These are phyloP conservation scores for Fraxinus baroniana DNA, from an alignment of 305 asterid species.

Conservation along the genomic window DNA sequence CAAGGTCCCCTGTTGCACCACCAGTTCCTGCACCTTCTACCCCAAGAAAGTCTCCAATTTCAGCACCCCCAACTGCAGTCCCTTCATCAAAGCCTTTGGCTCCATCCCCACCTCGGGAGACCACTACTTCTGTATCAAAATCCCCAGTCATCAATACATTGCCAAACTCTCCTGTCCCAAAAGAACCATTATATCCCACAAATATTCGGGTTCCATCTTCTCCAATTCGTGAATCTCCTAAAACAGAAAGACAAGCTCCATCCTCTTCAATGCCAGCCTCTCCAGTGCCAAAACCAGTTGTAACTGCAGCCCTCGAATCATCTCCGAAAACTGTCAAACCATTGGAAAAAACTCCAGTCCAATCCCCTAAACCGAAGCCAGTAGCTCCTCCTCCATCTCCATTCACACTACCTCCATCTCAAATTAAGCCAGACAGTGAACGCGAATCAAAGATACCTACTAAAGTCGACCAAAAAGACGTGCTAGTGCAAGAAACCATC, in stretches of 20 bases:
- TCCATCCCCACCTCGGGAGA: slow-evolving; percentile 10
- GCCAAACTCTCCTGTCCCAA: slow-evolving; percentile 26
- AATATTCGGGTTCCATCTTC: slow-evolving; percentile 12
- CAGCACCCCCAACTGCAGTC: slow-evolving; percentile 8
- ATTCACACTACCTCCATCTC: slow-evolving; percentile 51
- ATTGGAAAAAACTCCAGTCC: slow-evolving; percentile 26
- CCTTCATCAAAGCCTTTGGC: slow-evolving; percentile 14
- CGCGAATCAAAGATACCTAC: slow-evolving; percentile 26
- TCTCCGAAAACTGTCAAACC: slow-evolving; percentile 46
- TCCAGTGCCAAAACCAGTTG: slow-evolving; percentile 24
- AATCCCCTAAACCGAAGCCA: slow-evolving; percentile 34
- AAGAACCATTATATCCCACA: slow-evolving; percentile 12
- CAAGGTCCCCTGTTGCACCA: slow-evolving; percentile 9
- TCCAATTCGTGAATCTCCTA: slow-evolving; percentile 28
- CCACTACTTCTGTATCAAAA: slow-evolving; percentile 8
- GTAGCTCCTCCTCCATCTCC: slow-evolving; percentile 58
- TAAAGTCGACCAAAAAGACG: background rate
- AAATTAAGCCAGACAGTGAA: slow-evolving; percentile 23
- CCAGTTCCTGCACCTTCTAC: slow-evolving; percentile 13
- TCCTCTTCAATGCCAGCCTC: slow-evolving; percentile 25
- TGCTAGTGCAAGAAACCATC: background rate
- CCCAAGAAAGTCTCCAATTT: slow-evolving; percentile 8
- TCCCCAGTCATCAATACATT: slow-evolving; percentile 16
- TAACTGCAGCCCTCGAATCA: background rate
- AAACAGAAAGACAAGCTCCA: slow-evolving; percentile 24